These are phyloP conservation scores for Cryphonectria nitschkei DNA, from an alignment of 2,329 filamentous ascomycete genomes.

Conservation along the genomic window DNA sequence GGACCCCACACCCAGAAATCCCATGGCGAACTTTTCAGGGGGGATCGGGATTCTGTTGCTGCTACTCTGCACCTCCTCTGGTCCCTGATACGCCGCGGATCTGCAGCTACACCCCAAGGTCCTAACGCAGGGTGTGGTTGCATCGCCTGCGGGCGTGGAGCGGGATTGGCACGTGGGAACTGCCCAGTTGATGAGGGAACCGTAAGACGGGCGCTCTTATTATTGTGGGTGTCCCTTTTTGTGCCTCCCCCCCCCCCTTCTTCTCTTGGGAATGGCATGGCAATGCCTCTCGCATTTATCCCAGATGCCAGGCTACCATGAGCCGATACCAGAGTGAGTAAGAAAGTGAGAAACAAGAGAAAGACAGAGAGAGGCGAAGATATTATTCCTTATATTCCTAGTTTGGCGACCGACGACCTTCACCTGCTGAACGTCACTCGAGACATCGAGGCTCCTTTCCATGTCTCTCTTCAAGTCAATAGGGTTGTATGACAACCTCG, in stretches of 20 bases:
- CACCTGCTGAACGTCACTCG: background rate
- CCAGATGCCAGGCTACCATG: background rate
- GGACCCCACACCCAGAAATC: background rate
- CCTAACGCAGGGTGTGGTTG: background rate
- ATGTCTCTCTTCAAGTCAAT: conserved; percentile 27
- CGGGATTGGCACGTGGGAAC: background rate
- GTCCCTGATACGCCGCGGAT: conserved; percentile 3
- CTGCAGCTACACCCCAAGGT: conserved; percentile 2
- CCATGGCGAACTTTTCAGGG: conserved; percentile 11
- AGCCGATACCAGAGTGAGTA: background rate
- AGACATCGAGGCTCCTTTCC: conserved; percentile 13
- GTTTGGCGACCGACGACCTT: background rate
- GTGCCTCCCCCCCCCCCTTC: background rate
- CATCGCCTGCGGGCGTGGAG: conserved; percentile 2
- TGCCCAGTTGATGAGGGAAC: background rate
- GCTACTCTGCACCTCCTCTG: background rate
- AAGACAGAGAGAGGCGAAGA: background rate
- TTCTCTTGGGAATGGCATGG: background rate
- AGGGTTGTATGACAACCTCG: conserved; percentile 23
- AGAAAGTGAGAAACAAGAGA: background rate
- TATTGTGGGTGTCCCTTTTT: background rate
- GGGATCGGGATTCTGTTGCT: background rate
- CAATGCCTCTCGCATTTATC: background rate
- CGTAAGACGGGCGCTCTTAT: background rate
- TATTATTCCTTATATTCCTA: background rate